Base-by-base conservation (phyloP, 2,329 filamentous ascomycete genomes). In the Fusarium devonianum region DNA sequence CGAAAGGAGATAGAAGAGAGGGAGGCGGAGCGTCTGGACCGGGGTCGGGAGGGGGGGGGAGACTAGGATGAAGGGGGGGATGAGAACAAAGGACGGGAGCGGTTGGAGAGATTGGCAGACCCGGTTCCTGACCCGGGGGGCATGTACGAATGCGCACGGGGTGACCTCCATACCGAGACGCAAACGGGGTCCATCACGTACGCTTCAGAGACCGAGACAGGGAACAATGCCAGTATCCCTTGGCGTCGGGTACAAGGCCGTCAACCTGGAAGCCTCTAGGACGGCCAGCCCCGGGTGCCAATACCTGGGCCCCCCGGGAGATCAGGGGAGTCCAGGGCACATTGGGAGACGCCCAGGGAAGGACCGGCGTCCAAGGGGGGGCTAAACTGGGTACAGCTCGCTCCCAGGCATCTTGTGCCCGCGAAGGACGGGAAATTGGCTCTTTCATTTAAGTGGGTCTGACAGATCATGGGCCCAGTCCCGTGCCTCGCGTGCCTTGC, bases 391-490 rank as follows among this genome's bases (percentile, higher is more conserved):
- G 32, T n/a, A 36, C 22, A 29, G 30, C 21, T 17, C 30, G 23
- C 22, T 26, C 30, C 19, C n/a, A 35, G 28, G 17, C 30, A 12
- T 32, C 7, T 16, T 19, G 4, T 21, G 14, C 16, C 25, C 22
- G 14, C 37, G 37, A 18, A 49, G 49, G 35, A 46, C 39, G 44
- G 55, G 56, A 60, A 47, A 60, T 59, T 60, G 60, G 32, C 25
- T 28, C 36, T 19, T 18, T 42, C 36, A 23, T 48, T 37, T 37
- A 21, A 45, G 39, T 53, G 34, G 26, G n/a, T 33, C 32, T 16
- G 28, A 29, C 51, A 16, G 25, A 39, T 36, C 22, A 16, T 44
- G 38, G 14, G n/a, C 49, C 38, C 49, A 45, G 54, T 43, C 35
- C 18, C 29, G n/a, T 28, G 28, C 23, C 35, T n/a, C n/a, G n/a